These are phyloP conservation scores for Trichoderma semiorbis DNA, from an alignment of 2,329 filamentous ascomycete species.

Conservation along the genomic window DNA sequence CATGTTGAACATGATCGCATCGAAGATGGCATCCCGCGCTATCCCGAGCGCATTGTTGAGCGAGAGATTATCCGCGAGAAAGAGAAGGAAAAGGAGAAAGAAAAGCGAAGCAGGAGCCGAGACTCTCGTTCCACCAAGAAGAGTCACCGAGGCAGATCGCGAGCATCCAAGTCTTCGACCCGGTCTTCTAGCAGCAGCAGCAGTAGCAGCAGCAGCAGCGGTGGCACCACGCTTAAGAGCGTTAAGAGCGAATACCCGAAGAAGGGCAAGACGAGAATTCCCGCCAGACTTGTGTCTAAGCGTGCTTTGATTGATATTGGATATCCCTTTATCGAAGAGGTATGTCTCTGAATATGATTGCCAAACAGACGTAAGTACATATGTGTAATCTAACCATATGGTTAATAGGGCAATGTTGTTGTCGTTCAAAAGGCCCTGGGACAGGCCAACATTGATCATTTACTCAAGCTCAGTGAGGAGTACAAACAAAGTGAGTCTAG, in stretches of 20 bases:
- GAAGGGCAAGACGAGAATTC: slow-evolving; percentile 87
- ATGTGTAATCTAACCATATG: slow-evolving; percentile 13
- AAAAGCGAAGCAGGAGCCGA: slow-evolving; percentile 41
- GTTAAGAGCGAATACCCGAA: slow-evolving; percentile 64
- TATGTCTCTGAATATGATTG: slow-evolving; percentile 32
- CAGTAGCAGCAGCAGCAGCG: slow-evolving; percentile 40
- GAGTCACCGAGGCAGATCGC: slow-evolving; percentile 40
- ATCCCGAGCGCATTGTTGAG: slow-evolving; percentile 57
- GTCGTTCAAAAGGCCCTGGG: slow-evolving; percentile 81
- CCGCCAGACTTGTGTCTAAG: slow-evolving; percentile 73
- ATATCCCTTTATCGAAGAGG: slow-evolving; percentile 85
- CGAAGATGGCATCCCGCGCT: slow-evolving; percentile 54
- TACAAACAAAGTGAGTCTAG: slow-evolving; percentile 57
- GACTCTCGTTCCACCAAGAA: slow-evolving; percentile 38
- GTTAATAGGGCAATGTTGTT: slow-evolving; percentile 66
- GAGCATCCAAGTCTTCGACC: slow-evolving; percentile 39
- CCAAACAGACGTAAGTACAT: too few relatives aligned
- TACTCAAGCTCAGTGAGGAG: slow-evolving; percentile 77
- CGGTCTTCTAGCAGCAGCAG: slow-evolving; percentile 47
- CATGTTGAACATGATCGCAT: slow-evolving; percentile 64
- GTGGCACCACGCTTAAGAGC: slow-evolving; percentile 51
- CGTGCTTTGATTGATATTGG: slow-evolving; percentile 78
- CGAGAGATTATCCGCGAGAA: slow-evolving; percentile 54
- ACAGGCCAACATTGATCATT: slow-evolving; percentile 86
- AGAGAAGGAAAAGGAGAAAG: slow-evolving; percentile 22